phyloP scores from a whole-genome alignment of 345 rosid species.

The Populus nigra region DNA sequence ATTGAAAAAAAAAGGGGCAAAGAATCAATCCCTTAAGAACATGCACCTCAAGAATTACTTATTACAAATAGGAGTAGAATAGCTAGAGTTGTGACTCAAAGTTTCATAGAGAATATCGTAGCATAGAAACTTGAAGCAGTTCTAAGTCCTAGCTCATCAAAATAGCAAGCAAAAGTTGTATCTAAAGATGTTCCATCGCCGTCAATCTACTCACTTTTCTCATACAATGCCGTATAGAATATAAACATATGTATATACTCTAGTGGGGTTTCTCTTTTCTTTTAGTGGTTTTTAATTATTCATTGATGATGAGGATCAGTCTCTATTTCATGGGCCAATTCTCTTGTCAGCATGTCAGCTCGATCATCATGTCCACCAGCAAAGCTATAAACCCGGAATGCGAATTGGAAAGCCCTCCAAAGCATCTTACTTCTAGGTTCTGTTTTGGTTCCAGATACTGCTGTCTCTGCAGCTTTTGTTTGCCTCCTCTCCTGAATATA shows the following conservation, averaged over 20 bases:
- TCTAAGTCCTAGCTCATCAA: neutral
- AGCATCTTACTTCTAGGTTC: constrained; percentile 46
- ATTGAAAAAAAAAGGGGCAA: no score
- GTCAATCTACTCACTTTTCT: neutral
- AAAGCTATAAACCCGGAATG: constrained; percentile 71
- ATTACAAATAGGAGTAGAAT: neutral
- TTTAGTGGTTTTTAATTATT: neutral
- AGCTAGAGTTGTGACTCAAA: neutral
- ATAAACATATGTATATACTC: neutral
- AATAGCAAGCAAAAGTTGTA: neutral
- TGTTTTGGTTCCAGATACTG: constrained; percentile 27
- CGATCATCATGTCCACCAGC: constrained; percentile 90
- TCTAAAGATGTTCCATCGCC: neutral
- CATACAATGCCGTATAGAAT: neutral
- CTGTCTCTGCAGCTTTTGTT: constrained; percentile 44
- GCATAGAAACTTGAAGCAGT: neutral
- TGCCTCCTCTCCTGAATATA: constrained; percentile 57
- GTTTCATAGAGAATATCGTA: neutral
- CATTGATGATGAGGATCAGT: constrained; percentile 46
- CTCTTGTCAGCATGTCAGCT: constrained; percentile 69
- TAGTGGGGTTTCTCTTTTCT: neutral
- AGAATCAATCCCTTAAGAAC: no score
- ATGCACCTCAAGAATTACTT: neutral
- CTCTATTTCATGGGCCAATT: constrained; percentile 78
- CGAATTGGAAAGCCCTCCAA: constrained; percentile 90